phyloP scores from a whole-genome alignment of 306 rosid species.

The Cicer pinnatifidum region DNA sequence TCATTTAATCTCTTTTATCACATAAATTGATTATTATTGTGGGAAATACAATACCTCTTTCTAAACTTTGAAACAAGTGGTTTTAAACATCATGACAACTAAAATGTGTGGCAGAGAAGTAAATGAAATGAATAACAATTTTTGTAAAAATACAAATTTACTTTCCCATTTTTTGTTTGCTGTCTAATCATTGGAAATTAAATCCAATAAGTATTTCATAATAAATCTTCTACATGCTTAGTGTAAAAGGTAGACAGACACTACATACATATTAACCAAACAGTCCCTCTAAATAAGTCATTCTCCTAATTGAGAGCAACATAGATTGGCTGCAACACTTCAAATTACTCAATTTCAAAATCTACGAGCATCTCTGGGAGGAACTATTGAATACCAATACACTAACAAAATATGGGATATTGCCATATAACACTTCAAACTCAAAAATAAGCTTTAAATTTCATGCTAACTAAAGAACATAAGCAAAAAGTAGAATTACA shows the following conservation, averaged over 20 bases:
- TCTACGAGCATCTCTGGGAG: constrained; percentile 7
- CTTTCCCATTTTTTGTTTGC: not conserved
- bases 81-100: not conserved
- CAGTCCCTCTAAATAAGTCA: not conserved
- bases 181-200: not conserved
- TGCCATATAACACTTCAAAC: too few species aligned
- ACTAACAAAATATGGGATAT: too few species aligned
- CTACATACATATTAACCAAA: not conserved
- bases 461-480: too few species aligned
- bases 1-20: not conserved
- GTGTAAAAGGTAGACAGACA: not conserved
- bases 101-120: not conserved
- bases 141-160: not conserved
- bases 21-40: not conserved
- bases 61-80: not conserved
- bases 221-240: not conserved
- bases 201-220: not conserved
- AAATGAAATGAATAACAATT: not conserved
- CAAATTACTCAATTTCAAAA: not conserved
- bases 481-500: too few species aligned
- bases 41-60: not conserved
- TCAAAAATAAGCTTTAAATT: too few species aligned
- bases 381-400: not conserved
- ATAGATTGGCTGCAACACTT: not conserved
- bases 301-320: not conserved